Evolutionary conservation across 2,329 filamentous ascomycete species (phyloP).

Genomic region (Lachnellula arida): DNA sequence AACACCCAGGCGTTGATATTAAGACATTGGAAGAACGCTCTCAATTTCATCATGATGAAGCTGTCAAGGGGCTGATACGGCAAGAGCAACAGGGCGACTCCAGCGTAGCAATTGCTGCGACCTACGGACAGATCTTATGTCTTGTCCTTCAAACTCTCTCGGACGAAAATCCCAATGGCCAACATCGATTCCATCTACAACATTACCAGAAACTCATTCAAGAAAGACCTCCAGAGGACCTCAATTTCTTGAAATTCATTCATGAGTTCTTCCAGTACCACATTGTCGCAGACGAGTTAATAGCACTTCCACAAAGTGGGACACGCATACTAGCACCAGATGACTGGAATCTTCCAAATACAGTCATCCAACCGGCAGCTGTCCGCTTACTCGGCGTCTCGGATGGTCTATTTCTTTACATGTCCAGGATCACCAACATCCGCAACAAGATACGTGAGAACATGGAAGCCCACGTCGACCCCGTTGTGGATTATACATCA

Average conservation of each 20-base stretch:
- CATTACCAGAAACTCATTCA: conserved; percentile 70
- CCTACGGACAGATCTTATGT: conserved; percentile 61
- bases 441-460: conserved; percentile 69
- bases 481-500: conserved; percentile 67
- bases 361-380: conserved; percentile 22
- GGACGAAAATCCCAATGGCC: conserved; percentile 54
- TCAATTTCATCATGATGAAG: conserved; percentile 51
- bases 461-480: conserved; percentile 57
- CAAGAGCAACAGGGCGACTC: conserved; percentile 40
- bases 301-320: conserved; percentile 41
- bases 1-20: conserved; percentile 43
- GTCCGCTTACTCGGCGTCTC: conserved; percentile 69
- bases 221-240: conserved; percentile 55
- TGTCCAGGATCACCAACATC: conserved; percentile 74
- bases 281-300: conserved; percentile 59
- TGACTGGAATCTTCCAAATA: conserved; percentile 24
- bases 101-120: conserved; percentile 46
- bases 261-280: conserved; percentile 83
- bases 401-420: conserved; percentile 74
- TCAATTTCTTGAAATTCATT: conserved; percentile 67
- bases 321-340: conserved; percentile 22
- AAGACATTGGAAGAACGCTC: conserved; percentile 47
- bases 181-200: conserved; percentile 75
- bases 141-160: conserved; percentile 53
- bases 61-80: conserved; percentile 47